Evolutionary conservation across 352 stramenopile genomes (phyloP), one percentile per base, ranked within the genome.

Genomic region (Phytophthora macrochlamydospora): DNA sequence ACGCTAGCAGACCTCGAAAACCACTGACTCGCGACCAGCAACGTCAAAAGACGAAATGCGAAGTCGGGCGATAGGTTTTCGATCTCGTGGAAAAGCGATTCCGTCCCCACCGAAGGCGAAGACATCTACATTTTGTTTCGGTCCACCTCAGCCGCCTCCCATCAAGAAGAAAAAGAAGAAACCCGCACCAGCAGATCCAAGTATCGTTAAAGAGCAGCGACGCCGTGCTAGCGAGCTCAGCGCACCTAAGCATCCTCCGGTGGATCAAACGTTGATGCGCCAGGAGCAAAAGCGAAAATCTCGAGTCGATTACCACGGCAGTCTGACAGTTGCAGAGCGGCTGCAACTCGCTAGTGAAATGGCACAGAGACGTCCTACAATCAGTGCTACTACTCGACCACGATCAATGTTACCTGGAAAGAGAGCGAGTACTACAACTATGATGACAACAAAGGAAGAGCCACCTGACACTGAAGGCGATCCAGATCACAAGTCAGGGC

Each of bases 261-360:
- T 91, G 7, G 83, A 94, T 51, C 81, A 75, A n/a, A 61, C 54
- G 3, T 65, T 90, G 33, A 70, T 93, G 37, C 67, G 83, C 2
- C 65, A 89, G 46, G 75, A 89, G 57, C 71, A 90, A 18, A 81
- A 83, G 31, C 73, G 81, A 30, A 91, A 90, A 30, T 89, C 81
- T 30, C 63, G 85, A 1, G 71, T 81, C 33, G 71, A 81, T 31
- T 93, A 90, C 48, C 71, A 93, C 18, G 48, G 63, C 0, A 83
- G 83, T 8, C 89, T 93, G 79, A 90, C 77, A 59, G 85, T 93
- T 32, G 81, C 73, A 0, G 85, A 93, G 51, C 56, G 75, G 7
- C 53, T 91, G n/a, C 65, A 87, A 43, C 72, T 93, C 13, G 72
- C 77, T 18, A 71, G 69, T 31, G 81, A 88, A 40, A 79, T 87